Conservation (phyloP, 1,284 basidiomycete genomes). For the Irpex sp. region DNA sequence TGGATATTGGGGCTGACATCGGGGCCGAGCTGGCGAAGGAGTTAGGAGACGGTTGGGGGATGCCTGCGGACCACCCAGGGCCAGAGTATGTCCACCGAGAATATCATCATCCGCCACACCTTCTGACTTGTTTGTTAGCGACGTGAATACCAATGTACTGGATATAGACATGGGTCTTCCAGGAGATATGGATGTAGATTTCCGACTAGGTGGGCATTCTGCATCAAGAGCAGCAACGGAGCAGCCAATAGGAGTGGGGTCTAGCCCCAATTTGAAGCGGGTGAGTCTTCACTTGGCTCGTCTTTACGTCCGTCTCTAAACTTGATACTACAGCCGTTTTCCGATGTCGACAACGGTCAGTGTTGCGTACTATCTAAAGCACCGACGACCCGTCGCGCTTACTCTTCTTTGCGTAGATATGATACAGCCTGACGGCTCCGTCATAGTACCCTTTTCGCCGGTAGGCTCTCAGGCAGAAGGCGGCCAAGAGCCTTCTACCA, state of each 20-base stretch:
- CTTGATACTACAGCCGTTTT: not conserved
- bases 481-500: conserved; percentile 31
- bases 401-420: not conserved
- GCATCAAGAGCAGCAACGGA: not conserved
- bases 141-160: not conserved
- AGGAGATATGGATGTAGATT: conserved; percentile 15
- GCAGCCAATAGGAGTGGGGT: not conserved
- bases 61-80: conserved; percentile 9
- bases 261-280: not conserved
- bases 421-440: conserved; percentile 14
- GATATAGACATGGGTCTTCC: conserved; percentile 12
- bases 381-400: not conserved
- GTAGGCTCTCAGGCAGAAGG: conserved; percentile 27
- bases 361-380: not conserved
- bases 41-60: conserved; percentile 66
- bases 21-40: conserved; percentile 71
- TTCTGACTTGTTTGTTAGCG: not conserved
- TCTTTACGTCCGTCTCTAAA: not conserved
- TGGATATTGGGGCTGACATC: conserved; percentile 55
- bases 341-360: conserved; percentile 4
- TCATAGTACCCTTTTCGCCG: conserved; percentile 23
- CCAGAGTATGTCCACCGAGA: not conserved
- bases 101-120: not conserved
- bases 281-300: not conserved
- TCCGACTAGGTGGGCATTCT: conserved; percentile 17